These are phyloP conservation scores for Pelargonium citronellum DNA, from an alignment of 441 rosid species.

Conservation along the genomic window DNA sequence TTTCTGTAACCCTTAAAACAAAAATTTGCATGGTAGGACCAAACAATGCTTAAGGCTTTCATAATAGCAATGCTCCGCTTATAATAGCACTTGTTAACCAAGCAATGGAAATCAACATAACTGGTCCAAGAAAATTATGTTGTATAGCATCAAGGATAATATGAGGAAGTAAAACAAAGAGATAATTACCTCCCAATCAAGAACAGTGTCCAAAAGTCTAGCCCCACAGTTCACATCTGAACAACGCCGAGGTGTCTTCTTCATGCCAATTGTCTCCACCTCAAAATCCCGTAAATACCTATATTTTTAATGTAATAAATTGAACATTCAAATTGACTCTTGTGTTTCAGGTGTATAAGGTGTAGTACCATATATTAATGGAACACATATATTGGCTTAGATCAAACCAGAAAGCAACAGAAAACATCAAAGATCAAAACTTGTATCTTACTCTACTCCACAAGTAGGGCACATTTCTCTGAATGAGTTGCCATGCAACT, in stretches of 20 bases:
- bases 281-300: slow-evolving; percentile 93
- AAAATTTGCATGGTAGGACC: too few species aligned
- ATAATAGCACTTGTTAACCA: background rate
- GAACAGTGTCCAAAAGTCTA: slow-evolving; percentile 84
- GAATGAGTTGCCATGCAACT: slow-evolving; percentile 88
- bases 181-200: slow-evolving; percentile 86
- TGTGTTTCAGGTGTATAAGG: background rate
- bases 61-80: background rate
- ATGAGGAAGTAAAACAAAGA: background rate
- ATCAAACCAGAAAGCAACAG: slow-evolving; percentile 2
- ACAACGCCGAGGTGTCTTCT: slow-evolving; percentile 83
- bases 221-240: slow-evolving; percentile 57
- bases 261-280: slow-evolving; percentile 90
- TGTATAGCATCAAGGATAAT: background rate
- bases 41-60: too few species aligned
- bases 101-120: background rate
- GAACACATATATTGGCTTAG: background rate
- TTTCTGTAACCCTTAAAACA: too few species aligned
- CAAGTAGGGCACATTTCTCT: slow-evolving; percentile 77
- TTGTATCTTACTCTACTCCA: background rate
- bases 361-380: background rate
- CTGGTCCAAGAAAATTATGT: background rate
- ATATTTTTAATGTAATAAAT: background rate
- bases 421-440: background rate
- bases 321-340: background rate